Evolutionary conservation across 805 yeast genomes (phyloP), one percentile per base, ranked within the genome.

Genomic region (Pichia cabralensis): DNA sequence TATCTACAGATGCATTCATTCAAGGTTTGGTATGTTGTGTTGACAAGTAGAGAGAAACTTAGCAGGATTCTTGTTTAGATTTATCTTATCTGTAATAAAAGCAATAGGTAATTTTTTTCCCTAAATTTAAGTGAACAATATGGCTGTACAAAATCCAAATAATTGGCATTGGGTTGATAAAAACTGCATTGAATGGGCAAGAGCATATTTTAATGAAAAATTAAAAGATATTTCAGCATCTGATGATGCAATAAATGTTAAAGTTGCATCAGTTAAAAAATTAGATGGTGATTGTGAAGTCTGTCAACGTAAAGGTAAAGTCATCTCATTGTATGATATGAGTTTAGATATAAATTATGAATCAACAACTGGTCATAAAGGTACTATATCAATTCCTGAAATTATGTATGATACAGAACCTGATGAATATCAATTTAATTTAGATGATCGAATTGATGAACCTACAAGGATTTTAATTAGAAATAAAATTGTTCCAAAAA

Each of bases 121-220:
- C n/a, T 5, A 22, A 8, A 9, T 7, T 8, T 7, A 11, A 22
- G 25, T 9, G 10, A 21, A 20, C 11, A 27, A 31, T 25, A 89
- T 89, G 96, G 96, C 83, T 26, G 88, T 92, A 22, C 80, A 85
- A 61, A 92, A 89, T 69, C 97, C 97, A 26, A 92, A 92, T 60
- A 89, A 89, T 64, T 89, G 98, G 98, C 98, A 92, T 68, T 92
- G 97, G 97, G 96, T 88, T 43, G 96, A 89, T 62, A 89, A 89
- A 60, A 92, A 92, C 66, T 92, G 98, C 62, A 71, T 89, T 38
- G 78, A 74, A 37, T 92, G 98, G 98, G 70, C 96, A 10, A 74
- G 74, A 41, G 67, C 70, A 26, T 89, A 89, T 57, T 83, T 92
- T 56, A 58, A 61, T 21, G 69, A 72, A 30, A 69, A 74, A 29